Conservation (phyloP, 371 early-diverging fungal species). For the Coemansia sp. region DNA sequence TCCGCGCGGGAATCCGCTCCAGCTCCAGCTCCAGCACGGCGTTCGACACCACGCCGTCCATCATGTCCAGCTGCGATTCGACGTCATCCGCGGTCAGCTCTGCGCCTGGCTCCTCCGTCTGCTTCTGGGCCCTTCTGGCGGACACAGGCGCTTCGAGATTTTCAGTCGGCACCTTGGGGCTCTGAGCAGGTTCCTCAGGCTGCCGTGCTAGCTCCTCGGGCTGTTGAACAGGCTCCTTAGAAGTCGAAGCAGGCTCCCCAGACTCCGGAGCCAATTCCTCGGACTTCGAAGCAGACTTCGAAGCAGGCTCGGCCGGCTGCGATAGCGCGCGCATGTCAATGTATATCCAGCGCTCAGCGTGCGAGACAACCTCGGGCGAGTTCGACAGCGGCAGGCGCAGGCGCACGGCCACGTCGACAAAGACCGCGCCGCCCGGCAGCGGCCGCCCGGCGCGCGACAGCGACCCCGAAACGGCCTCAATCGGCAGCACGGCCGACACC, state of each 20-base stretch:
- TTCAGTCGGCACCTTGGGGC: not conserved
- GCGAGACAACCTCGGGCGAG: constrained; percentile 16
- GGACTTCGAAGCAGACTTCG: too few relatives aligned
- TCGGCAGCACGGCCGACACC: constrained; percentile 22
- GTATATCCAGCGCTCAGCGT: constrained; percentile 37
- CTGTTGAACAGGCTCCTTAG: not conserved
- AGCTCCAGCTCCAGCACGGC: constrained; percentile 44
- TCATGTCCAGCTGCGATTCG: constrained; percentile 18
- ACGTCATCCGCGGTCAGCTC: constrained; percentile 20
- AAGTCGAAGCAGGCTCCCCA: not conserved
- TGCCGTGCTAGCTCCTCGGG: not conserved
- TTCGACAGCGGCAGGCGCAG: constrained; percentile 37
- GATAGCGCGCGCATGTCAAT: constrained; percentile 15
- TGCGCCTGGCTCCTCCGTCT: not conserved
- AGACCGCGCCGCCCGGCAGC: constrained; percentile 28
- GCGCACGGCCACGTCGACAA: constrained; percentile 35
- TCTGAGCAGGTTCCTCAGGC: not conserved
- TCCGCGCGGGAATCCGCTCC: constrained; percentile 28
- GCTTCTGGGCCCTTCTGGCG: not conserved
- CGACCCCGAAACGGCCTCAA: constrained; percentile 19
- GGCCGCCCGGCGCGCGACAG: constrained; percentile 22
- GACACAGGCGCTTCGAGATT: not conserved
- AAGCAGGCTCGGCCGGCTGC: constrained; percentile 10
- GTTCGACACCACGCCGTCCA: constrained; percentile 36
- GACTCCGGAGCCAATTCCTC: not conserved